phyloP scores from a whole-genome alignment of 345 rosid species.

The Gossypium arboreum region DNA sequence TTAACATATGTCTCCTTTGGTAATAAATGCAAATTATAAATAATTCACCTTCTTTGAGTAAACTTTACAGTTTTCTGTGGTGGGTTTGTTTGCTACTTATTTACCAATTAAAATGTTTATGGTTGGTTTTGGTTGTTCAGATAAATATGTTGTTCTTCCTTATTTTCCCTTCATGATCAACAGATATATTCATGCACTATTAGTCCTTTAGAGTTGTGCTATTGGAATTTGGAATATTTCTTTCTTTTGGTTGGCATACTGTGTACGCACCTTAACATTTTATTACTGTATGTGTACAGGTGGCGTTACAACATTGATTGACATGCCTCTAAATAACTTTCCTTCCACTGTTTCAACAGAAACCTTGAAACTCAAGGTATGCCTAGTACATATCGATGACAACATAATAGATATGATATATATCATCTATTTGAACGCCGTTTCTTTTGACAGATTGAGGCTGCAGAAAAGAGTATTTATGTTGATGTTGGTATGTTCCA shows the following conservation, averaged over 20 bases:
- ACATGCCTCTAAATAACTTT: constrained; percentile 83
- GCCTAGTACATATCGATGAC: constrained; percentile 7
- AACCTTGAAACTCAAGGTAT: constrained; percentile 77
- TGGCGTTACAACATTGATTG: constrained; percentile 80
- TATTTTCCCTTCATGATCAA: not conserved
- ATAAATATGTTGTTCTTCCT: not conserved
- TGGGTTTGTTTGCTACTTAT: not conserved
- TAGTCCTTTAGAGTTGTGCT: not conserved
- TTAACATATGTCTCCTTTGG: not conserved
- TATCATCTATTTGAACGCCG: constrained; percentile 9
- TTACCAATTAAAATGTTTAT: not conserved
- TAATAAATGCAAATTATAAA: not conserved
- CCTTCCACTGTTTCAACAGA: constrained; percentile 84
- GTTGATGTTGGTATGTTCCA: constrained; percentile 77
- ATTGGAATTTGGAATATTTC: not conserved
- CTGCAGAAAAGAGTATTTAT: constrained; percentile 67
- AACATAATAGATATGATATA: constrained; percentile 1
- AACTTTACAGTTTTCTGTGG: not conserved
- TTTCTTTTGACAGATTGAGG: constrained; percentile 42
- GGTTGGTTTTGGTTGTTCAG: not conserved
- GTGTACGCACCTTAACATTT: not conserved
- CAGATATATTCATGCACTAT: not conserved
- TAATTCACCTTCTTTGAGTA: not conserved
- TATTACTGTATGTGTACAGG: constrained; percentile 36
- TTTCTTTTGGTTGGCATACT: not conserved